Evolutionary conservation across 805 yeast species (phyloP).

Genomic region (Blastobotrys mokoenaii): DNA sequence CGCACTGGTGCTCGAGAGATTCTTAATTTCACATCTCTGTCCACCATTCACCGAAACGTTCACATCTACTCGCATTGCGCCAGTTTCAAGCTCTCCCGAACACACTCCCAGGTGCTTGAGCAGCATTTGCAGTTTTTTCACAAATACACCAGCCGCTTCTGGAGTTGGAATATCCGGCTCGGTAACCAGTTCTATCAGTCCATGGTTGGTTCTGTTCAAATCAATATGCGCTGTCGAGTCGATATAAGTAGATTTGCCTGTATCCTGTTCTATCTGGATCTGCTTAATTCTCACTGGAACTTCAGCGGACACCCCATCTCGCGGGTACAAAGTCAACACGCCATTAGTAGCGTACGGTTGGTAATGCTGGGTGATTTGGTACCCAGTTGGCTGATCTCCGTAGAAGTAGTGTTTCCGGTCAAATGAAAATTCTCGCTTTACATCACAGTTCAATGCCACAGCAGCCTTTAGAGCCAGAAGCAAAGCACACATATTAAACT

Average conservation of each 20-base stretch:
- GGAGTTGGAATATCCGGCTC: conserved; percentile 71
- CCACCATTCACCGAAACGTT: conserved; percentile 70
- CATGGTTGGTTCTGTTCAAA: conserved; percentile 75
- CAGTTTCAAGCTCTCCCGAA: conserved; percentile 86
- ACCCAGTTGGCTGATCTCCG: conserved; percentile 93
- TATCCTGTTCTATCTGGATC: conserved; percentile 90
- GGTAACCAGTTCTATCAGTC: conserved; percentile 86
- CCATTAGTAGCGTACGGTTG: conserved; percentile 75
- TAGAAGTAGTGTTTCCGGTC: conserved; percentile 95
- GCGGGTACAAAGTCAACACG: conserved; percentile 35
- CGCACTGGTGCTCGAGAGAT: conserved; percentile 76
- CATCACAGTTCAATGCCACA: conserved; percentile 51
- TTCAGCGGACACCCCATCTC: conserved; percentile 42
- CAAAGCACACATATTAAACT: conserved; percentile 65
- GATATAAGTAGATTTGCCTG: conserved; percentile 67
- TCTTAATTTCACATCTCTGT: conserved; percentile 80
- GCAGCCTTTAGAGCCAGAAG: conserved; percentile 66
- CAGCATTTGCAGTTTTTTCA: conserved; percentile 69
- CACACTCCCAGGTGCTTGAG: conserved; percentile 65
- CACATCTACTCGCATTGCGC: conserved; percentile 92
- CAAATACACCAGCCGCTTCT: conserved; percentile 65
- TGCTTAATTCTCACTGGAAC: conserved; percentile 60
- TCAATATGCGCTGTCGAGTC: conserved; percentile 48
- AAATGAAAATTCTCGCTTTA: conserved; percentile 54
- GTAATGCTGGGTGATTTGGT: conserved; percentile 87